Conservation (phyloP, 129 eudicot species). For the Helianthus annuus region DNA sequence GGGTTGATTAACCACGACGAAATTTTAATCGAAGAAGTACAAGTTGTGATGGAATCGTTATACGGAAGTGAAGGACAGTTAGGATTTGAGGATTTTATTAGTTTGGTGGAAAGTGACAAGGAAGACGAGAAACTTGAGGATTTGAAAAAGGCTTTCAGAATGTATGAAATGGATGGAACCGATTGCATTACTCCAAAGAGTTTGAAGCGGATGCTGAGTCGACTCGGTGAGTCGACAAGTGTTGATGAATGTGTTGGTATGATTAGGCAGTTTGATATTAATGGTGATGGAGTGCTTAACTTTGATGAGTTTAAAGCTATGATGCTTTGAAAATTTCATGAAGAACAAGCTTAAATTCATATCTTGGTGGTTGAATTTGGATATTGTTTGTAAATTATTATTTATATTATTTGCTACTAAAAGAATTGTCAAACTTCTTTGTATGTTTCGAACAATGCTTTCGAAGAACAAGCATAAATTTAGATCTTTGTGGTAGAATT, state of each 20-base stretch:
- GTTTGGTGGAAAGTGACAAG: slow-evolving; percentile 30
- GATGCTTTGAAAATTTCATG: neutral
- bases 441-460: too few species aligned
- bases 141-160: slow-evolving; percentile 38
- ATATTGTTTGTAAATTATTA: too few species aligned
- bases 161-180: slow-evolving; percentile 45
- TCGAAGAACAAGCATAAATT: too few species aligned
- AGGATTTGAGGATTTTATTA: slow-evolving; percentile 35
- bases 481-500: too few species aligned
- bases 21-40: neutral
- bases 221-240: slow-evolving; percentile 43
- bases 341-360: too few species aligned
- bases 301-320: neutral
- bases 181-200: slow-evolving; percentile 51
- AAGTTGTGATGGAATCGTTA: slow-evolving; percentile 7
- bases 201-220: slow-evolving; percentile 44
- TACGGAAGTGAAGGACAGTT: slow-evolving; percentile 15
- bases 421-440: too few species aligned
- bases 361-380: too few species aligned
- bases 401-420: too few species aligned
- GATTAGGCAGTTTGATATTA: slow-evolving; percentile 28
- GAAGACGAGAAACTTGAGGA: slow-evolving; percentile 41
- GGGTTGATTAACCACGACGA: too few species aligned
- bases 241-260: slow-evolving; percentile 39
- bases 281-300: slow-evolving; percentile 3